Percentiles rank a stretch among this genome's conserved stretches.
Evolutionary conservation across 257 asterid species (phyloP).

Genomic region (Scutellaria minor): DNA sequence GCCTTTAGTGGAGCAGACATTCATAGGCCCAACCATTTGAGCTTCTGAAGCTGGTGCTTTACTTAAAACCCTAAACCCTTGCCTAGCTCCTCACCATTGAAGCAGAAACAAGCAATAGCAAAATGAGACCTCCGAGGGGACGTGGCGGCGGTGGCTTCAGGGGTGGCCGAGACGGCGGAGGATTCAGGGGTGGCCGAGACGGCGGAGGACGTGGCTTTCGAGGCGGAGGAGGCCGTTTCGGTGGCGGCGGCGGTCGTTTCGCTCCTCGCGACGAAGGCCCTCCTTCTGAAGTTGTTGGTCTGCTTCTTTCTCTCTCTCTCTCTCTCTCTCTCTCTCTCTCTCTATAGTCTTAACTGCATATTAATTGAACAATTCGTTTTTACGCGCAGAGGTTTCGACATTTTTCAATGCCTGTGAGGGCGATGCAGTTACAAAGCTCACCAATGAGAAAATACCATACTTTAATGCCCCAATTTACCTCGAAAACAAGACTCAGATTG

Average conservation of each 20-base stretch:
- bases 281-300: slow-evolving; percentile 73
- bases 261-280: slow-evolving; percentile 77
- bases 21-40: not conserved
- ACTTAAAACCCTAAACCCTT: slow-evolving; percentile 46
- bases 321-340: slow-evolving; percentile 38
- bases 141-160: slow-evolving; percentile 85
- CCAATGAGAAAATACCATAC: slow-evolving; percentile 86
- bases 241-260: slow-evolving; percentile 51
- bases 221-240: slow-evolving; percentile 58
- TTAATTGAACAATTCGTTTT: not conserved
- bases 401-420: slow-evolving; percentile 93
- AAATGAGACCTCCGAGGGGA: slow-evolving; percentile 97
- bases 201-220: slow-evolving; percentile 64
- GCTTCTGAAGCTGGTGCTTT: not conserved
- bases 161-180: slow-evolving; percentile 73
- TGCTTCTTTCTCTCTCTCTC: slow-evolving; percentile 14
- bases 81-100: not conserved
- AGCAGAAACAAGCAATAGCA: not conserved
- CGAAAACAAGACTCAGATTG: slow-evolving; percentile 90
- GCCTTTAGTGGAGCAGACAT: not conserved
- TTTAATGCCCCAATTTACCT: slow-evolving; percentile 96
- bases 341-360: not conserved
- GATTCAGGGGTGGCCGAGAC: slow-evolving; percentile 44
- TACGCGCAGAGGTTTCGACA: slow-evolving; percentile 72
- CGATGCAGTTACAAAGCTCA: slow-evolving; percentile 89